Base-by-base conservation (phyloP, 768 basidiomycete species). In the Thelephora ganbajun region DNA sequence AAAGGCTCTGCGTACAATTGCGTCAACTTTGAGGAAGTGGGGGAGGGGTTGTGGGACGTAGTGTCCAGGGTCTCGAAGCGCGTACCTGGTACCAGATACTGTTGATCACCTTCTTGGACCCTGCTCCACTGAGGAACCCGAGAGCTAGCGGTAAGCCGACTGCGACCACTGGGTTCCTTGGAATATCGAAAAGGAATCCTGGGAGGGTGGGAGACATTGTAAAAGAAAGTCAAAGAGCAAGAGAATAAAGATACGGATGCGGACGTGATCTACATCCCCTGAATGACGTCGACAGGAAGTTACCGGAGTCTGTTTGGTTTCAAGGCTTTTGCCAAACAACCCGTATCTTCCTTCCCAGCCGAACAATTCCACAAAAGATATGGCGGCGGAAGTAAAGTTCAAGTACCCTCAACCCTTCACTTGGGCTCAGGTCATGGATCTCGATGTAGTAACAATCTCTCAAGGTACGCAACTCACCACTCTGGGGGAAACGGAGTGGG, bases 391-490 rank as follows among this genome's bases (percentile, higher is more conserved):
- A 50, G 82, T 84, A 81, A 79, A 83, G 39, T 85, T 77, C 61
- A 66, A 53, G 36, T 77, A 82, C 62, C 53, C 68, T 9, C 87
- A 91, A 54, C 88, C 87, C 1, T 91, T 89, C 61, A 76, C 83
- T 5, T 59, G 86, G 33, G 56, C 63, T 33, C 74, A 88, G 54
- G 86, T 83, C 0, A 63, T 74, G 26, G 65, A 63, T 14, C 67
- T 90, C 46, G 83, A 86, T 54, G 73, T 82, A 5, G 60, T 72
- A 13, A 70, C 78, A 9, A 81, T 87, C 47, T 74, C 73, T 43
- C 80, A 85, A 73, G 87, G 87, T 86, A 54, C 42, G 36, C 46
- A 43, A 34, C 35, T 18, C 35, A 34, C 23, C 16, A 26, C 51
- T 43, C 4, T 4, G 9, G 26, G 26, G 26, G 26, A 30, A 4